phyloP scores from a whole-genome alignment of 768 basidiomycete genomes.

The Pluteus cervinus region DNA sequence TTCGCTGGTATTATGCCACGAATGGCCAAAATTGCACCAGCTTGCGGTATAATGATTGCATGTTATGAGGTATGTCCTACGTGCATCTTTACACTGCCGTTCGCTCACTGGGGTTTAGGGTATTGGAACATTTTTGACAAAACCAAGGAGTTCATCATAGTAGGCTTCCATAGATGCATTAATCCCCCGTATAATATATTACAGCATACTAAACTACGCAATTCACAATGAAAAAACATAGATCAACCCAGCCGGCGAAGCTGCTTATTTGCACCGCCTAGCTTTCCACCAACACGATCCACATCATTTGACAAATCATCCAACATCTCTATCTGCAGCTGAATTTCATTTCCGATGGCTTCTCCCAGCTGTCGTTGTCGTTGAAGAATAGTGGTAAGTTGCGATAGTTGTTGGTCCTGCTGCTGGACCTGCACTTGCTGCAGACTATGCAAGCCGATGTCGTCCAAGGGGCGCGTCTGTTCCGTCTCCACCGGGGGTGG shows the following conservation, averaged over 20 bases:
- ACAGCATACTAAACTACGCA: too few species aligned
- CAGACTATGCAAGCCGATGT: slow-evolving; percentile 70
- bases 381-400: slow-evolving; percentile 74
- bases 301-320: slow-evolving; percentile 75
- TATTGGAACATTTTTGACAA: slow-evolving; percentile 47
- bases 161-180: slow-evolving; percentile 18
- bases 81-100: slow-evolving; percentile 1
- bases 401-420: slow-evolving; percentile 79
- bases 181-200: slow-evolving; percentile 10
- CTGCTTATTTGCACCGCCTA: slow-evolving; percentile 75
- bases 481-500: slow-evolving; percentile 71
- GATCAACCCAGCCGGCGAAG: slow-evolving; percentile 72
- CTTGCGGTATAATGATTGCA: slow-evolving; percentile 97
- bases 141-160: slow-evolving; percentile 20
- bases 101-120: slow-evolving; percentile 35
- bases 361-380: slow-evolving; percentile 83
- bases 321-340: slow-evolving; percentile 78
- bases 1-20: slow-evolving; percentile 85
- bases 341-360: slow-evolving; percentile 80
- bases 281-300: slow-evolving; percentile 71
- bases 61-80: slow-evolving; percentile 73
- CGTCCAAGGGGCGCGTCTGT: slow-evolving; percentile 81
- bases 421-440: slow-evolving; percentile 78
- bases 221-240: neutral
- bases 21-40: slow-evolving; percentile 93